These are phyloP conservation scores for Backusella luteola DNA, from an alignment of 192 early-diverging fungal genomes.

Conservation along the genomic window DNA sequence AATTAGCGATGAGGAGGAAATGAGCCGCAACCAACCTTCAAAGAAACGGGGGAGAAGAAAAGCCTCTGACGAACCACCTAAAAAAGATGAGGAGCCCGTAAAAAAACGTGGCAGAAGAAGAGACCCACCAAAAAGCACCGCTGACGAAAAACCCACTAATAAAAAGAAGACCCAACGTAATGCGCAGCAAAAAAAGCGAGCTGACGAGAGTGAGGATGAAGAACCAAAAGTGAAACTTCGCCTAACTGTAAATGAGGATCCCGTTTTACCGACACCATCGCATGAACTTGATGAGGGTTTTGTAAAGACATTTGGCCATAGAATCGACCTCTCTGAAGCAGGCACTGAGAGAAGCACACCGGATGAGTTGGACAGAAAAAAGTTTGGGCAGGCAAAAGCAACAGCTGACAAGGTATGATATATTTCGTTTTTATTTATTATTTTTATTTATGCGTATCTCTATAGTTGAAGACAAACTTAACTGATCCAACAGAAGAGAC, in stretches of 20 bases:
- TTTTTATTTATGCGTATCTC: background rate
- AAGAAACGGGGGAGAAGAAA: too few relatives aligned
- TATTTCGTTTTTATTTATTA: too few relatives aligned
- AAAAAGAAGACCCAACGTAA: background rate
- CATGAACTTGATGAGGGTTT: conserved; percentile 20
- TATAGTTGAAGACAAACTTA: background rate
- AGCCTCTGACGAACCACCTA: too few relatives aligned
- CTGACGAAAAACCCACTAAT: background rate
- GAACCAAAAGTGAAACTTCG: background rate
- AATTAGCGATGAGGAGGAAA: too few relatives aligned
- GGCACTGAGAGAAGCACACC: conserved; percentile 55
- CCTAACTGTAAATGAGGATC: background rate
- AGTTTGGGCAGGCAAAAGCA: conserved; percentile 51
- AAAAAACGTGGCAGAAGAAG: too few relatives aligned
- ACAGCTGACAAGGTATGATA: conserved; percentile 31
- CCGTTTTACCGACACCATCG: background rate
- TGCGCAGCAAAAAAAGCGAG: background rate
- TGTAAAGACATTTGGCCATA: conserved; percentile 43
- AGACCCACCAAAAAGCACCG: too few relatives aligned
- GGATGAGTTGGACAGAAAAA: conserved; percentile 42
- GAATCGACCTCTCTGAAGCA: conserved; percentile 50
- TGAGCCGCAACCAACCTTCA: too few relatives aligned
- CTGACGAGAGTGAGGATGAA: background rate
- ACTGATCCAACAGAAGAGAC: background rate
- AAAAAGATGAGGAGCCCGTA: too few relatives aligned